Evolutionary conservation across 169 alveolate genomes (phyloP).

Genomic region (Blepharisma undulans): DNA sequence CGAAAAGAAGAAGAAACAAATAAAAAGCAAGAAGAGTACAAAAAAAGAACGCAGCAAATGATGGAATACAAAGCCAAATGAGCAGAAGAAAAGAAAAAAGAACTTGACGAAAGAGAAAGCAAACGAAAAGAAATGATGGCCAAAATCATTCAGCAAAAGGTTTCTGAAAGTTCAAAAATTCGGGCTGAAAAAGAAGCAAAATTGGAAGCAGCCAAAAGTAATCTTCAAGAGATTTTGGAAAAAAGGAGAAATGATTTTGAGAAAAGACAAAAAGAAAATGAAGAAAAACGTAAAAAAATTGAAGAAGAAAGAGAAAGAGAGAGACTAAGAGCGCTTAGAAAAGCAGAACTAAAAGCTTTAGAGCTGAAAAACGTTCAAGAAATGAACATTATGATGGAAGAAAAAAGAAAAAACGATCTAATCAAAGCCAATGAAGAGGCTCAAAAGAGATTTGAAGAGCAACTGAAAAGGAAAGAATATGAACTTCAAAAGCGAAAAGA

Average conservation of each 20-base stretch:
- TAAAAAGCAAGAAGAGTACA: conserved; percentile 53
- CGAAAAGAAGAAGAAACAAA: conserved; percentile 63
- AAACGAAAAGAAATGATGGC: conserved; percentile 42
- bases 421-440: conserved; percentile 11
- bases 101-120: conserved; percentile 61
- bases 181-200: conserved; percentile 54
- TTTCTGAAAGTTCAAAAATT: conserved; percentile 38
- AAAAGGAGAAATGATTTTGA: conserved; percentile 49
- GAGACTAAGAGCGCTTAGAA: conserved; percentile 27
- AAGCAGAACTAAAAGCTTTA: conserved; percentile 48
- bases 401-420: neutral
- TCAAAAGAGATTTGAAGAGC: neutral
- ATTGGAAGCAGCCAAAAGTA: conserved; percentile 51
- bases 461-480: neutral
- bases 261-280: conserved; percentile 48
- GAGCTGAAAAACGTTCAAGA: conserved; percentile 60
- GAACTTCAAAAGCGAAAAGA: neutral
- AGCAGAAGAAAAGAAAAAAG: conserved; percentile 52
- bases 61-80: conserved; percentile 44
- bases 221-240: conserved; percentile 49
- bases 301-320: conserved; percentile 62
- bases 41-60: conserved; percentile 56
- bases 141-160: conserved; percentile 40
- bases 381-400: conserved; percentile 35
- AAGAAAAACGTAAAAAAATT: conserved; percentile 47